Conservation (phyloP, 2,329 filamentous ascomycete genomes). For the Alternaria sp. region DNA sequence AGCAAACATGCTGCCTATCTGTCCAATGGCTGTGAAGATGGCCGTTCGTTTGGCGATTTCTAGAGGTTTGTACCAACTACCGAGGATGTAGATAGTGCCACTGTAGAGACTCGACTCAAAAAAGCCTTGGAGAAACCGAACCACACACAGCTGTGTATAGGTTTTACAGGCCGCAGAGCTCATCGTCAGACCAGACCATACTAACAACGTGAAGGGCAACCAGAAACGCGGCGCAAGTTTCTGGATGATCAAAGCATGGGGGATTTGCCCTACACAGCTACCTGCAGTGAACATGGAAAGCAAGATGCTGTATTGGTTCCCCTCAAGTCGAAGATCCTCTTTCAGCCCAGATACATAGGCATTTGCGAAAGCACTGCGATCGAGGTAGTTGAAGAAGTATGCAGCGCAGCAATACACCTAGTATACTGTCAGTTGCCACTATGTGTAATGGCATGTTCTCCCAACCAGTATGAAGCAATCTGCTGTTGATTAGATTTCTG, state of each 20-base stretch:
- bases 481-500: constrained; percentile 2
- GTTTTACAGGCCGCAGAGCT: constrained; percentile 38
- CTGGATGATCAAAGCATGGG: constrained; percentile 41
- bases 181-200: constrained; percentile 44
- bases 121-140: constrained; percentile 39
- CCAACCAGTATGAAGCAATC: constrained; percentile 36
- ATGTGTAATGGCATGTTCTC: no score
- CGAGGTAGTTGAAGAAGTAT: constrained; percentile 46
- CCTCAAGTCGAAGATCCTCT: constrained; percentile 32
- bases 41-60: constrained; percentile 43
- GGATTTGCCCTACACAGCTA: constrained; percentile 40
- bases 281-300: constrained; percentile 41
- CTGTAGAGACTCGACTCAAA: constrained; percentile 41
- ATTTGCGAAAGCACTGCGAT: constrained; percentile 39
- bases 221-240: constrained; percentile 39
- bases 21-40: constrained; percentile 41
- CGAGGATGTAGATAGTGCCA: constrained; percentile 42
- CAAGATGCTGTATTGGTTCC: constrained; percentile 42
- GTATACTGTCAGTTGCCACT: background rate
- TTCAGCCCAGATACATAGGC: constrained; percentile 42
- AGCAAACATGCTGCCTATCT: constrained; percentile 44
- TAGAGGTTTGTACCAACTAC: constrained; percentile 38
- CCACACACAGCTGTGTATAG: constrained; percentile 36
- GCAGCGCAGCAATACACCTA: constrained; percentile 41
- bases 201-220: constrained; percentile 38